phyloP scores from a whole-genome alignment of 805 yeast species.

The Wickerhamomyces ciferrii region DNA sequence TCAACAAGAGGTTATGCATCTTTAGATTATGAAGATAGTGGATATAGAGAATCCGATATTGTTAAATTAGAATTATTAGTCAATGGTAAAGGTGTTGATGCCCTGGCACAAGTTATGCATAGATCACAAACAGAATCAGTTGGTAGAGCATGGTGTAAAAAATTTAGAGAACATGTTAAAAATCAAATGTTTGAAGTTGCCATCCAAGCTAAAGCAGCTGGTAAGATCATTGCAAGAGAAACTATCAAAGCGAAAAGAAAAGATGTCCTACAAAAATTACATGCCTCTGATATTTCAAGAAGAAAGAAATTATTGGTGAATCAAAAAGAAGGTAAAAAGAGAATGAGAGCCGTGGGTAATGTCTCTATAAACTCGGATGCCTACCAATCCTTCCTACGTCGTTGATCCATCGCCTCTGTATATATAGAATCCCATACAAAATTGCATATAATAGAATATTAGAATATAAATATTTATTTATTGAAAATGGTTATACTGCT shows the following conservation, averaged over 20 bases:
- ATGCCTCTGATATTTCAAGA: slow-evolving; percentile 89
- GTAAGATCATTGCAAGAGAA: slow-evolving; percentile 81
- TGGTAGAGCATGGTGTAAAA: slow-evolving; percentile 79
- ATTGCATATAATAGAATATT: not conserved
- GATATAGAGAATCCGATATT: slow-evolving; percentile 73
- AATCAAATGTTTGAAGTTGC: slow-evolving; percentile 89
- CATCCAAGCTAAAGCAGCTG: slow-evolving; percentile 83
- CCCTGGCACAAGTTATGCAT: slow-evolving; percentile 88
- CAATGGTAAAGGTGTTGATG: slow-evolving; percentile 87
- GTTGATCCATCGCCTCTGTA: slow-evolving; percentile 2
- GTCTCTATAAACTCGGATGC: slow-evolving; percentile 81
- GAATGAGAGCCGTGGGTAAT: slow-evolving; percentile 73
- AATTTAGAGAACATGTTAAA: slow-evolving; percentile 72
- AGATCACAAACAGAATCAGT: slow-evolving; percentile 62
- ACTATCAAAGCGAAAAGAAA: slow-evolving; percentile 91
- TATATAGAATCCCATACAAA: no score
- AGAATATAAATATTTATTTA: no score
- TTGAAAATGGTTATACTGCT: not conserved
- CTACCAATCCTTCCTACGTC: slow-evolving; percentile 72
- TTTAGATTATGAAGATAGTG: slow-evolving; percentile 90
- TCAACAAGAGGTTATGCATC: slow-evolving; percentile 91
- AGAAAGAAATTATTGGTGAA: slow-evolving; percentile 81
- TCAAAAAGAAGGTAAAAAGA: slow-evolving; percentile 92
- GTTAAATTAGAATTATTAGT: slow-evolving; percentile 86
- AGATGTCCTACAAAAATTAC: slow-evolving; percentile 90